Base-by-base conservation (phyloP, 2,329 filamentous ascomycete genomes). In the Phialocephala sp. region DNA sequence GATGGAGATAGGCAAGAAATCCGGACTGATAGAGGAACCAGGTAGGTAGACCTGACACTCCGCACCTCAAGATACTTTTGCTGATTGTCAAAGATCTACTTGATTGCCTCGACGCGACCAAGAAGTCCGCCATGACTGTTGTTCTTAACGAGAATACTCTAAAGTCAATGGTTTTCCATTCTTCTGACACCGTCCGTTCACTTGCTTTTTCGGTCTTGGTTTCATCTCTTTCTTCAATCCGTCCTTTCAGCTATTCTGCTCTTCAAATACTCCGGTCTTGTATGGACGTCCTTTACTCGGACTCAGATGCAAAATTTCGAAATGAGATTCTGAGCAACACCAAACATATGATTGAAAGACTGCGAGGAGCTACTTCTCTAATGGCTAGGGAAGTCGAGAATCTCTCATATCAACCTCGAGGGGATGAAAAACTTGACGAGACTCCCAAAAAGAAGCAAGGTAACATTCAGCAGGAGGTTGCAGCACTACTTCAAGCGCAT, bases 301-400 rank as follows among this genome's bases (percentile, higher is more conserved):
- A 97, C 68, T 88, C 91, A 0, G 93, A 97, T 75, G 89, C 94
- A 6, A 93, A 94, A 72, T 91, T 94, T 70, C 88, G 95, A 64
- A 90, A 94, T 65, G 92, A 97, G 71, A 83, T 96, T 1, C 83
- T 94, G 32, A 88, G 88, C 27, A 86, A 91, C 68, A 87, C 90
- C 2, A 89, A 92, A 67, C 89, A 89, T 71, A 87, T 98, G 76
- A 87, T 94, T 65, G 89, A 91, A 72, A 88, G 94, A 52, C 80
- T 97, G 4, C 85, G 90, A 69, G 89, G 88, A 27, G 86, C 89
- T 11, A 87, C 90, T 20, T 83, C 84, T 20, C 82, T 84, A 11
- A 77, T 90, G 22, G 81, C 81, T 37, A 80, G 82, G 66, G 76
- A 77, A 55, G 60, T 74, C 36, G 66, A 72, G 6, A 67, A 59